These are phyloP conservation scores for Rhodotorula mucilaginosa DNA, from an alignment of 1,284 basidiomycete species.

Conservation along the genomic window DNA sequence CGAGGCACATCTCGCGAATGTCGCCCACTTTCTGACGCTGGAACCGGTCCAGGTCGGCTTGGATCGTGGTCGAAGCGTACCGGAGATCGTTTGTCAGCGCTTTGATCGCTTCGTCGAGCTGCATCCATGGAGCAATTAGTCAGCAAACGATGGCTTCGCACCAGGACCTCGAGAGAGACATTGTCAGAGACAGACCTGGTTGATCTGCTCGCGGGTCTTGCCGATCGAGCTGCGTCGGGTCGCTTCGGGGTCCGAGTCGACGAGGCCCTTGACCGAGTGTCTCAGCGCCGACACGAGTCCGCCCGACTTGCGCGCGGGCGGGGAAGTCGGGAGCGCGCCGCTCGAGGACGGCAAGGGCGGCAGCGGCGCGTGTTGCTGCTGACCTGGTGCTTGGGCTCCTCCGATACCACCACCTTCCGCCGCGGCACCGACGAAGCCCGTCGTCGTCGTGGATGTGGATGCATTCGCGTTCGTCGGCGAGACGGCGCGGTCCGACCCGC, in stretches of 20 bases:
- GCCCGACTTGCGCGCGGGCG: constrained; percentile 39
- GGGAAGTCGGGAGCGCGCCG: neutral
- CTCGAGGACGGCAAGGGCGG: constrained; percentile 17
- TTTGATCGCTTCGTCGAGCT: constrained; percentile 91
- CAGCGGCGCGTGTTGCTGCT: constrained; percentile 6
- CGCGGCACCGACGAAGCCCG: neutral
- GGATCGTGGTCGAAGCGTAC: constrained; percentile 92
- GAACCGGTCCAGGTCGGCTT: constrained; percentile 95
- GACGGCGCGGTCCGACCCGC: constrained; percentile 18
- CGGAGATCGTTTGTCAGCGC: constrained; percentile 87
- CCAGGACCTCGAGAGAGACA: neutral
- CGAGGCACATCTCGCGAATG: constrained; percentile 83
- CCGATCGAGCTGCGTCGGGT: constrained; percentile 88
- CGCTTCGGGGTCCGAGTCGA: constrained; percentile 96
- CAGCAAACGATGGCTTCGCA: neutral
- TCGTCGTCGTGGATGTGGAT: neutral
- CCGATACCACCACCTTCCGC: neutral
- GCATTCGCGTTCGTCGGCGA: constrained; percentile 4
- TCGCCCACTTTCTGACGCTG: constrained; percentile 98
- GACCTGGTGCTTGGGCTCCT: neutral
- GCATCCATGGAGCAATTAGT: neutral
- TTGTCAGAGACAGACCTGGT: constrained; percentile 62
- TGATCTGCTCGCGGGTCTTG: constrained; percentile 89
- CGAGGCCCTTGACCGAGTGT: constrained; percentile 93
- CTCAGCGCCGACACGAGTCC: constrained; percentile 88